phyloP scores from a whole-genome alignment of 371 early-diverging fungal species.

The Haplosporangium sp. region DNA sequence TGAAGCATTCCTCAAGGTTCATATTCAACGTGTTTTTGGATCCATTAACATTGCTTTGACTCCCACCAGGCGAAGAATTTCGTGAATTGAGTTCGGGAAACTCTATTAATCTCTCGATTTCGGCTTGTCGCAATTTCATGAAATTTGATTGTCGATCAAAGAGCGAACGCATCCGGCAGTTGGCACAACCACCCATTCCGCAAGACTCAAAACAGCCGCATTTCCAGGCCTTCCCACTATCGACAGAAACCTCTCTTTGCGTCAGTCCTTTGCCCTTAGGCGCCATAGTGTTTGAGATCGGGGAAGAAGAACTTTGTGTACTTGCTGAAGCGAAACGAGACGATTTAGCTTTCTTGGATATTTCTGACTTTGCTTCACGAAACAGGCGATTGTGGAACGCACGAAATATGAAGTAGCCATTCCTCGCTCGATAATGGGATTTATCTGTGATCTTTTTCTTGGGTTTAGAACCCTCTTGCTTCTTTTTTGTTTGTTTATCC shows the following conservation, averaged over 20 bases:
- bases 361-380: conserved; percentile 2
- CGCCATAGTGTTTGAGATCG: neutral
- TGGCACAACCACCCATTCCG: conserved; percentile 19
- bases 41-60: neutral
- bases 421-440: conserved; percentile 37
- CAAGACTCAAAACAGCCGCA: conserved; percentile 24
- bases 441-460: conserved; percentile 20
- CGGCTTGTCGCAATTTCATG: conserved; percentile 31
- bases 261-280: too few species aligned
- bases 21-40: neutral
- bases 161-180: conserved; percentile 38
- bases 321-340: neutral
- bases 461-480: neutral
- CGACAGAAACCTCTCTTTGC: conserved; percentile 10
- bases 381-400: conserved; percentile 31
- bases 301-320: neutral
- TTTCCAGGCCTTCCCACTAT: conserved; percentile 29
- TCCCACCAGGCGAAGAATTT: too few species aligned
- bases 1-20: conserved; percentile 24
- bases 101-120: conserved; percentile 30
- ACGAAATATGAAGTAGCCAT: conserved; percentile 46
- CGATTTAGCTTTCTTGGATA: neutral
- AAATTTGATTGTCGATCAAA: conserved; percentile 25
- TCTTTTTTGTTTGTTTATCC: neutral
- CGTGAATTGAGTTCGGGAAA: conserved; percentile 3